These are phyloP conservation scores for Scutellaria baicalensis DNA, from an alignment of 257 asterid species.

Conservation along the genomic window DNA sequence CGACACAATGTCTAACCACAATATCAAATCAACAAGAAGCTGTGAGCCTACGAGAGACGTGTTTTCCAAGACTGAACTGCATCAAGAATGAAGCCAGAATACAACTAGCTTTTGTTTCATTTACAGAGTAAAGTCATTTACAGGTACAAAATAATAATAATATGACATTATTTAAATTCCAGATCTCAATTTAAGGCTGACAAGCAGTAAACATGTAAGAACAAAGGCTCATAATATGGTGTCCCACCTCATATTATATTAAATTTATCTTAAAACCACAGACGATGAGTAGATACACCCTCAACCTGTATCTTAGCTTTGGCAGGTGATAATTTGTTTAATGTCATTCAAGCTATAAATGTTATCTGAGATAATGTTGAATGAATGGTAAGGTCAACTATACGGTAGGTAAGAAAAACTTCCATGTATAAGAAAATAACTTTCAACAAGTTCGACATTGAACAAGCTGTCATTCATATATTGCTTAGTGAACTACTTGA, in stretches of 20 bases:
- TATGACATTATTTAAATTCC: not conserved
- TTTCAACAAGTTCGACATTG: not conserved
- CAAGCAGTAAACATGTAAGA: not conserved
- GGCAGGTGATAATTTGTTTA: constrained; percentile 1
- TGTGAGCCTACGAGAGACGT: not conserved
- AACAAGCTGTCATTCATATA: not conserved
- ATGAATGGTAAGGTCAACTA: not conserved
- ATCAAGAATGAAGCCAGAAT: constrained; percentile 8
- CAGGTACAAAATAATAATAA: not conserved
- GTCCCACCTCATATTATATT: not conserved
- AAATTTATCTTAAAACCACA: not conserved
- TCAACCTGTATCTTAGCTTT: not conserved
- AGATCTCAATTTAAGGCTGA: not conserved
- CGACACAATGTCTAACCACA: constrained; percentile 51
- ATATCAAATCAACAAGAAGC: constrained; percentile 17
- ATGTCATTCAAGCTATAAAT: not conserved
- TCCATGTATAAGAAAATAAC: not conserved
- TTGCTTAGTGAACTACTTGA: not conserved
- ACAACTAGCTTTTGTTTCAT: constrained; percentile 9
- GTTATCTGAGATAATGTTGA: not conserved
- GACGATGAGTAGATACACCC: not conserved
- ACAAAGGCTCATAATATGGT: not conserved
- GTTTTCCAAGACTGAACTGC: not conserved
- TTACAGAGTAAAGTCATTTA: not conserved
- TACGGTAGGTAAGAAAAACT: not conserved